These are phyloP conservation scores for Colletotrichum tropicale DNA, from an alignment of 2,329 filamentous ascomycete genomes.

Conservation along the genomic window DNA sequence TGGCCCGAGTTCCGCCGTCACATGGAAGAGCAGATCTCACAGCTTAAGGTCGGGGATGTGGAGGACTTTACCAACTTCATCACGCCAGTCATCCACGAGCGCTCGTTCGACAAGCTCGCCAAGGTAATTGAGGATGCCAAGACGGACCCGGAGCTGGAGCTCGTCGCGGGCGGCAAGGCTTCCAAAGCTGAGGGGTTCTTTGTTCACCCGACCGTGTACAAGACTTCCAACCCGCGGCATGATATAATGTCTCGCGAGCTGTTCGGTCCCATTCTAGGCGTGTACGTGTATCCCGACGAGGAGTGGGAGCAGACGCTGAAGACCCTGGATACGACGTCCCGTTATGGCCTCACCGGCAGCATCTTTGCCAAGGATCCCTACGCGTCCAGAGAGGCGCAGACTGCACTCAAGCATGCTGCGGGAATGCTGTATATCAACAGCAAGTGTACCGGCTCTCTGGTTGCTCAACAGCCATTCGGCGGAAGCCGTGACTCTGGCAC, in stretches of 20 bases:
- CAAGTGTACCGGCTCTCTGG: background rate
- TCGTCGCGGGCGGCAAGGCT: slow-evolving; percentile 78
- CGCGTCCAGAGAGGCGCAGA: background rate
- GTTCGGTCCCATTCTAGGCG: slow-evolving; percentile 78
- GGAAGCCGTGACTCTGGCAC: background rate
- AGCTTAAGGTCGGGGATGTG: slow-evolving; percentile 73
- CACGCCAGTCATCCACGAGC: slow-evolving; percentile 84
- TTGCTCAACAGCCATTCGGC: background rate
- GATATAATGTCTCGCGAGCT: slow-evolving; percentile 78
- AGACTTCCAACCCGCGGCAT: slow-evolving; percentile 75
- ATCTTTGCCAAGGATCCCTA: slow-evolving; percentile 74
- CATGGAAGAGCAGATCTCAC: slow-evolving; percentile 70
- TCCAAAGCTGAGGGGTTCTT: slow-evolving; percentile 82
- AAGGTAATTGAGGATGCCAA: slow-evolving; percentile 80
- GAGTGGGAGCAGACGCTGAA: slow-evolving; percentile 40
- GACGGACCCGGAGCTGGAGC: slow-evolving; percentile 72
- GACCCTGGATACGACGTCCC: slow-evolving; percentile 60
- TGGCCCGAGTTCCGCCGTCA: slow-evolving; percentile 74
- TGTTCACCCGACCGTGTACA: slow-evolving; percentile 83
- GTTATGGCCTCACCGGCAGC: slow-evolving; percentile 78
- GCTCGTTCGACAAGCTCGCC: slow-evolving; percentile 80
- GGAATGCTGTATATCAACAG: background rate
- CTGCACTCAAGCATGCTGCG: background rate
- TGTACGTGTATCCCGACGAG: slow-evolving; percentile 68
- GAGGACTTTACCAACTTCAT: slow-evolving; percentile 78